Evolutionary conservation across 2,329 filamentous ascomycete species (phyloP).

Genomic region (Ophidiomyces ophidiicola): DNA sequence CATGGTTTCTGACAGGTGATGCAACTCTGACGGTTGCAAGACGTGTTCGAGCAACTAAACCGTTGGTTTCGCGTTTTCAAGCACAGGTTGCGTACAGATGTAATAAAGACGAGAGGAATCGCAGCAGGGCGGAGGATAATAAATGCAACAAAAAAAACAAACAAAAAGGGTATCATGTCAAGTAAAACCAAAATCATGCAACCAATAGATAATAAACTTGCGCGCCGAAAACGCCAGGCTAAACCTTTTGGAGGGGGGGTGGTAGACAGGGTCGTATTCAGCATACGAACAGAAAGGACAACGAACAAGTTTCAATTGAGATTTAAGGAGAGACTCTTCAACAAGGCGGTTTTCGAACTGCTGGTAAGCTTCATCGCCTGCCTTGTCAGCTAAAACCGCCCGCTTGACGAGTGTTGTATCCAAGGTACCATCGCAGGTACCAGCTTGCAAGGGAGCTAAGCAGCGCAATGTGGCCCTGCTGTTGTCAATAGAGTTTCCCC

Average conservation of each 20-base stretch:
- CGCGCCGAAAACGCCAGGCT: conserved; percentile 45
- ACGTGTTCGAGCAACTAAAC: conserved; percentile 62
- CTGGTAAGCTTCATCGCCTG: conserved; percentile 57
- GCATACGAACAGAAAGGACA: conserved; percentile 90
- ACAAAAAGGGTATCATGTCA: conserved; percentile 33
- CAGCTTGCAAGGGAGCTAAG: conserved; percentile 58
- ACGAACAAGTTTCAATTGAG: conserved; percentile 60
- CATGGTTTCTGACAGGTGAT: conserved; percentile 70
- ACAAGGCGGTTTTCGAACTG: conserved; percentile 70
- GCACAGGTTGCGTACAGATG: conserved; percentile 54
- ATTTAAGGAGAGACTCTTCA: conserved; percentile 61
- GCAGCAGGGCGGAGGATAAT: conserved; percentile 44
- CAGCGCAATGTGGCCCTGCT: conserved; percentile 66
- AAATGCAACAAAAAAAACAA: conserved; percentile 42
- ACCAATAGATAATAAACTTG: conserved; percentile 44
- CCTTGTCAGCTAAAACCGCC: conserved; percentile 57
- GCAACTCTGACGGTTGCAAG: conserved; percentile 62
- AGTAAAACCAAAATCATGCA: conserved; percentile 35
- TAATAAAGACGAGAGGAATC: conserved; percentile 40
- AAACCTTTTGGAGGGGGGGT: conserved; percentile 43
- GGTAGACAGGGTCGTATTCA: conserved; percentile 68
- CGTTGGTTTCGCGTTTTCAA: conserved; percentile 59
- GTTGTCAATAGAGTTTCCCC: conserved; percentile 65
- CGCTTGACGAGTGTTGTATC: conserved; percentile 56
- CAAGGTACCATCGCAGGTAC: conserved; percentile 61